A percentile compares a stretch with the other conserved stretches of the same genome.
These are phyloP conservation scores for Cryphonectria nitschkei DNA, from an alignment of 2,329 filamentous ascomycete genomes.

Conservation along the genomic window DNA sequence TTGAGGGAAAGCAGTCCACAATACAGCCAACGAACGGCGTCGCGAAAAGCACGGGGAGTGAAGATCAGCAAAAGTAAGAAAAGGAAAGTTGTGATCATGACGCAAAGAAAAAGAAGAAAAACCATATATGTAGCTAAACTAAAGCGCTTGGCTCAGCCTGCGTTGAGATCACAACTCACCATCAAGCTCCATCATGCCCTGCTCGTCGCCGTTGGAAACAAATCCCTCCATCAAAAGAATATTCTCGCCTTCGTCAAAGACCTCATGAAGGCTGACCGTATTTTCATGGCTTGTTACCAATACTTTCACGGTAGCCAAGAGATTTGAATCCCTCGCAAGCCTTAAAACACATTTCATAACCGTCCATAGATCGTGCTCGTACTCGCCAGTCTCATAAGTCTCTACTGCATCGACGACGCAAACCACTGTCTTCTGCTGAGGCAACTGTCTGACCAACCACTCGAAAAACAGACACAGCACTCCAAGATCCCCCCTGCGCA, in stretches of 20 bases:
- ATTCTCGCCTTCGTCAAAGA: background rate
- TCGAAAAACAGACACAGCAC: background rate
- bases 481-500: background rate
- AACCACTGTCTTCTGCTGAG: background rate
- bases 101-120: background rate
- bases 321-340: background rate
- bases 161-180: too few species aligned
- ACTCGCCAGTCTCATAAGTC: too few species aligned
- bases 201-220: background rate
- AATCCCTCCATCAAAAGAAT: background rate
- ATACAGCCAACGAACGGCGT: too few species aligned
- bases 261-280: background rate
- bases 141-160: background rate
- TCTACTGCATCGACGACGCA: background rate
- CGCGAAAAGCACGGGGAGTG: too few species aligned
- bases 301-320: background rate
- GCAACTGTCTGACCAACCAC: background rate
- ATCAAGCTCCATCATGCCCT: background rate
- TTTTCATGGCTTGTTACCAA: background rate
- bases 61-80: too few species aligned
- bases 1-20: too few species aligned
- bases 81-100: background rate
- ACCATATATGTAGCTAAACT: background rate
- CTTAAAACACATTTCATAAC: background rate
- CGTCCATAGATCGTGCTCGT: background rate